A percentile compares a stretch with the other conserved stretches of the same genome.
Conservation (phyloP, 768 basidiomycete species). For the Chalciporus piperatus region DNA sequence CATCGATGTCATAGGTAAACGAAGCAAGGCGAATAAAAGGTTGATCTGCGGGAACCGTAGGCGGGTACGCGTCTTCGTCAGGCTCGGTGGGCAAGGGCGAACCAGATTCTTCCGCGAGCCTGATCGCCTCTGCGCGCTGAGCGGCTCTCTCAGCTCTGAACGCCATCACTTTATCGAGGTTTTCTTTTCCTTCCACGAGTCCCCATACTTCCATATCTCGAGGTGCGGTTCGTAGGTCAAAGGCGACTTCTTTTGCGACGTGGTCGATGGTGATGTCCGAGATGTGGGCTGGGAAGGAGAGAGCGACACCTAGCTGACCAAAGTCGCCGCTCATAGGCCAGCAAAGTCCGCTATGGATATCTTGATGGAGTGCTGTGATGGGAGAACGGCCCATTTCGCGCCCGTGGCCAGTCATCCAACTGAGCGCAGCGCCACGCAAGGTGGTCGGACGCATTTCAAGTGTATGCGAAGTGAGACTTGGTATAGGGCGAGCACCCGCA, state of each 20-base stretch:
- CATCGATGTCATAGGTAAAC: slow-evolving; percentile 60
- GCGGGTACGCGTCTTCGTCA: slow-evolving; percentile 43
- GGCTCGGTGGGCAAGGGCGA: slow-evolving; percentile 15
- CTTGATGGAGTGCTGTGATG: slow-evolving; percentile 84
- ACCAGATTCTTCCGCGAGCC: slow-evolving; percentile 32
- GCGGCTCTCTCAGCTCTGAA: slow-evolving; percentile 50
- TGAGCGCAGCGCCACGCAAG: slow-evolving; percentile 46
- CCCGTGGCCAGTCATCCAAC: slow-evolving; percentile 60
- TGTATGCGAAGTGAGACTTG: slow-evolving; percentile 79
- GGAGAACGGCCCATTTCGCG: slow-evolving; percentile 76
- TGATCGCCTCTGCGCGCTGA: slow-evolving; percentile 32
- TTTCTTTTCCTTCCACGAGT: slow-evolving; percentile 74
- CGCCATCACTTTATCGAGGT: slow-evolving; percentile 54
- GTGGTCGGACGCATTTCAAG: slow-evolving; percentile 60
- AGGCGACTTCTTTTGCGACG: slow-evolving; percentile 75
- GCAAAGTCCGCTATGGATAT: slow-evolving; percentile 79
- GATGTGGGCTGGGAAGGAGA: slow-evolving; percentile 59
- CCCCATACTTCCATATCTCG: slow-evolving; percentile 90
- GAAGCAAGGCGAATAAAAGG: slow-evolving; percentile 63
- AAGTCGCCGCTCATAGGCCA: slow-evolving; percentile 85
- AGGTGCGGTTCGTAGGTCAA: slow-evolving; percentile 80
- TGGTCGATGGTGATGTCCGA: slow-evolving; percentile 84
- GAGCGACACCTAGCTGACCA: slow-evolving; percentile 81
- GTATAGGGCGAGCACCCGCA: slow-evolving; percentile 77
- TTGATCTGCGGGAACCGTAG: slow-evolving; percentile 43